Base-by-base conservation (phyloP, 305 asterid genomes). In the Fraxinus sp. region DNA sequence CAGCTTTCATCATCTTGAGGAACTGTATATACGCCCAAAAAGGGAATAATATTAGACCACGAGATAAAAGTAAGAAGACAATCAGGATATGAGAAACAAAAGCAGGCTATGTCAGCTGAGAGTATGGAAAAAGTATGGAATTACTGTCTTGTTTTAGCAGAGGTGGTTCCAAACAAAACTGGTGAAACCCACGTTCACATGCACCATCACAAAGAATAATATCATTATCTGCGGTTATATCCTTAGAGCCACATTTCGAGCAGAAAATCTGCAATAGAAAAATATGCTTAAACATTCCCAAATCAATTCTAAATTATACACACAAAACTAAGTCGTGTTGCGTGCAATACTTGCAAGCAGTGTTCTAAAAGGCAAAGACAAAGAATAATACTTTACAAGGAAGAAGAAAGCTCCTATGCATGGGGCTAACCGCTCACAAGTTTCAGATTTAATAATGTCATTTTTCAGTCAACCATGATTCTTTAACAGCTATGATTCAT, bases 151-250 rank as follows among this genome's bases (percentile, higher is more conserved):
- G 91, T 90, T 93, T 95, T 80, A 89, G 81, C 85, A 97, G 91
- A 85, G 98, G 98, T 83, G 99, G 99, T 24, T 92, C 94, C 90
- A 95, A 87, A 89, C 99, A 97, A 79, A 89, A 92, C 86, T 97
- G 99, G 86, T 97, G 99, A 88, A 92, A 97, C 85, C 98, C 99
- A 75, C 99, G 97, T 89, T 92, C 99, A 81, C 99, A 97, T 55
- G 92, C 92, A 46, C 99, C 99, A 86, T 97, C 98, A 83, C 99
- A 97, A 10, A 95, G 93, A 75, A 97, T 92, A 88, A 97, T 93
- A 88, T 97, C 99, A 82, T 97, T 95, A 39, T 92, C 98, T 70
- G 89, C 87, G 33, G 93, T 82, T 90, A 97, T 82, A 83, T 97
- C 98, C 88, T 90, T 93, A 43, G 92, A 90, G 82, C 98, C 95